Percentiles rank a stretch among this genome's conserved stretches.
These are phyloP conservation scores for Suhomyces maxii DNA, from an alignment of 1,139 yeast species.

Conservation along the genomic window DNA sequence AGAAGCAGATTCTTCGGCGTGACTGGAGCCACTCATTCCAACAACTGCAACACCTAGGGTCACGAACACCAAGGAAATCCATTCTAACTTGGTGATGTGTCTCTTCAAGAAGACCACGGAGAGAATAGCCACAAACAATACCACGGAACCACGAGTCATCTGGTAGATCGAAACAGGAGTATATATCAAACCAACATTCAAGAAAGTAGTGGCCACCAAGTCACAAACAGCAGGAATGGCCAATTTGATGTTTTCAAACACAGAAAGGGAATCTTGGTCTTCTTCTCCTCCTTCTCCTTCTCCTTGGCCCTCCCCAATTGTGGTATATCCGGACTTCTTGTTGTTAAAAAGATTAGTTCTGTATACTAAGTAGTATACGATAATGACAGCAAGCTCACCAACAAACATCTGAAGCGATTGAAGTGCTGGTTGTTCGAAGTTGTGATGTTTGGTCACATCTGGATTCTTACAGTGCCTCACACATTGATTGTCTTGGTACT, in stretches of 20 bases:
- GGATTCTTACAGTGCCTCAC: constrained; percentile 56
- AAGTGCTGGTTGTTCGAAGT: constrained; percentile 75
- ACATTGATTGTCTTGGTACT: constrained; percentile 77
- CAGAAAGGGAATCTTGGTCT: constrained; percentile 12
- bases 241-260: constrained; percentile 29
- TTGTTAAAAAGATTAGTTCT: constrained; percentile 17
- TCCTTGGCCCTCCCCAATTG: constrained; percentile 15
- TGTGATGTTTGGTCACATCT: constrained; percentile 35
- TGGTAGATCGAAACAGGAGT: constrained; percentile 85
- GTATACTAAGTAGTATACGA: constrained; percentile 41
- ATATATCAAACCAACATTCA: constrained; percentile 72
- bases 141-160: constrained; percentile 80
- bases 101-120: constrained; percentile 64
- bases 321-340: constrained; percentile 18
- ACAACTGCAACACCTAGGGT: constrained; percentile 70
- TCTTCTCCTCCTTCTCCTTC: constrained; percentile 10
- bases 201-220: constrained; percentile 68
- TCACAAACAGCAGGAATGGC: constrained; percentile 73
- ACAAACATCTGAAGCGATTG: constrained; percentile 83
- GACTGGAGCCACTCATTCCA: constrained; percentile 62
- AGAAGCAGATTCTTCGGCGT: constrained; percentile 11
- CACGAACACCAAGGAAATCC: constrained; percentile 64
- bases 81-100: constrained; percentile 59
- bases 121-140: constrained; percentile 72
- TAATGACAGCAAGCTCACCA: constrained; percentile 61